These are phyloP conservation scores for Platanthera guangdongensis DNA, from an alignment of 106 monocot genomes.

Conservation along the genomic window DNA sequence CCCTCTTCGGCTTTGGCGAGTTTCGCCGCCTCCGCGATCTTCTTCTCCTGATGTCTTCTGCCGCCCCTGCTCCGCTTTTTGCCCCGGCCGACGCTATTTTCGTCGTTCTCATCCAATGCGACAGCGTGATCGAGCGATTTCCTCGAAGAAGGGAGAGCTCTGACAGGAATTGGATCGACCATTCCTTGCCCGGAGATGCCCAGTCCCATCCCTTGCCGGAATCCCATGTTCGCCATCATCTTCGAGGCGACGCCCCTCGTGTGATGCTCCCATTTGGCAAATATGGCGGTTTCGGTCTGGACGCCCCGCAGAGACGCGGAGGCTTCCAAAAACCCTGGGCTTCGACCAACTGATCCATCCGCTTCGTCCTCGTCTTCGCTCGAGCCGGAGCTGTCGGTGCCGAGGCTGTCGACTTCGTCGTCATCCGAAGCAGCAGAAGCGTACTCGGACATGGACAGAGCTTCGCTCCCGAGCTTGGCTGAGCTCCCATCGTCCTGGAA, in stretches of 20 bases:
- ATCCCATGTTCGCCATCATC: slow-evolving; percentile 98
- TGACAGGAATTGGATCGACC: slow-evolving; percentile 59
- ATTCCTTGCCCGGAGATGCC: slow-evolving; percentile 86
- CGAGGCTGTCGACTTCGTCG: slow-evolving; percentile 29
- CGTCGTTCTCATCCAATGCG: slow-evolving; percentile 20
- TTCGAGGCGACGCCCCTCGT: slow-evolving; percentile 93
- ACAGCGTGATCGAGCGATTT: slow-evolving; percentile 84
- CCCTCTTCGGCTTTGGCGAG: slow-evolving; percentile 52
- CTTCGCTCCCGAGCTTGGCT: slow-evolving; percentile 38
- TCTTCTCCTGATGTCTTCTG: slow-evolving; percentile 65
- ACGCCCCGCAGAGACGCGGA: slow-evolving; percentile 46
- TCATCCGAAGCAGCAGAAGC: slow-evolving; percentile 52
- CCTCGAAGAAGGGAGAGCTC: slow-evolving; percentile 49
- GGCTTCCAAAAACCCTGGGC: slow-evolving; percentile 57
- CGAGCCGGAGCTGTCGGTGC: slow-evolving; percentile 22
- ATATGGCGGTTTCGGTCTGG: slow-evolving; percentile 76
- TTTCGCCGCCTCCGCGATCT: slow-evolving; percentile 51
- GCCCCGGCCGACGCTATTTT: slow-evolving; percentile 8
- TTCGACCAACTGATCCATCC: slow-evolving; percentile 25
- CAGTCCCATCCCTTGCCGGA: slow-evolving; percentile 82
- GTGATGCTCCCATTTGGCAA: slow-evolving; percentile 95
- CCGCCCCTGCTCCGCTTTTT: slow-evolving; percentile 85
- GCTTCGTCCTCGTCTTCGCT: slow-evolving; percentile 34
- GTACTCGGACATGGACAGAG: slow-evolving; percentile 54
- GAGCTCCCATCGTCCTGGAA: slow-evolving; percentile 70